These are phyloP conservation scores for Epichloe sp. DNA, from an alignment of 2,329 filamentous ascomycete genomes.

Conservation along the genomic window DNA sequence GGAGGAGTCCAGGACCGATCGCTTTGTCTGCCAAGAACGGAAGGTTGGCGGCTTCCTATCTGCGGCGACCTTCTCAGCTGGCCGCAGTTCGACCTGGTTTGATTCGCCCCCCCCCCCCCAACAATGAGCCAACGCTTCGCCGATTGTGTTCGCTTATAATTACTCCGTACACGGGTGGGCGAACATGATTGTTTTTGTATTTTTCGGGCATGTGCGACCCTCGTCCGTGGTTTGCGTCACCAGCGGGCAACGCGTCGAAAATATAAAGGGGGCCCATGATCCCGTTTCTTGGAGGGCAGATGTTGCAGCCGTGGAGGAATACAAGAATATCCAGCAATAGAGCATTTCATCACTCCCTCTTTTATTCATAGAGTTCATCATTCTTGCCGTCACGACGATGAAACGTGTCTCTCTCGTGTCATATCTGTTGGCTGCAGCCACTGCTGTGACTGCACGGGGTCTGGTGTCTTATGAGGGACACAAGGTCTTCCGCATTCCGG, in stretches of 20 bases:
- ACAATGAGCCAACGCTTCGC: not conserved
- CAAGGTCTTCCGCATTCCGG: conserved; percentile 30
- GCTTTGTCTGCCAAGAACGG: not conserved
- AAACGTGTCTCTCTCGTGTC: conserved; percentile 8
- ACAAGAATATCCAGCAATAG: not conserved
- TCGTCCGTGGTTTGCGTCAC: not conserved
- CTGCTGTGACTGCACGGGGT: conserved; percentile 6
- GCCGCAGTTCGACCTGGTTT: not conserved
- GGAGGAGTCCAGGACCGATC: no score
- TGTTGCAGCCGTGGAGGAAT: not conserved
- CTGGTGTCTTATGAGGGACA: conserved; percentile 28
- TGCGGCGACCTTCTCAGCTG: not conserved
- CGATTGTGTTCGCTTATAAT: no score
- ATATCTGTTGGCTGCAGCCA: conserved; percentile 8
- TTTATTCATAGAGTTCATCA: not conserved
- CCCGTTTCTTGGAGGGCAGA: not conserved
- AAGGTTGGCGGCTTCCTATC: not conserved
- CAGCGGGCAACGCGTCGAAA: not conserved
- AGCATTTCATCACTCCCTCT: not conserved
- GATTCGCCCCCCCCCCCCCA: not conserved
- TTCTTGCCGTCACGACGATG: conserved; percentile 4
- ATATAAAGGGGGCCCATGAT: not conserved
- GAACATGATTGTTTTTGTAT: not conserved
- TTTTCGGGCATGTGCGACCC: not conserved
- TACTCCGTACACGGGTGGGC: not conserved